Base-by-base conservation (phyloP, 177 flowering plant genomes). In the Telopea speciosissima region DNA sequence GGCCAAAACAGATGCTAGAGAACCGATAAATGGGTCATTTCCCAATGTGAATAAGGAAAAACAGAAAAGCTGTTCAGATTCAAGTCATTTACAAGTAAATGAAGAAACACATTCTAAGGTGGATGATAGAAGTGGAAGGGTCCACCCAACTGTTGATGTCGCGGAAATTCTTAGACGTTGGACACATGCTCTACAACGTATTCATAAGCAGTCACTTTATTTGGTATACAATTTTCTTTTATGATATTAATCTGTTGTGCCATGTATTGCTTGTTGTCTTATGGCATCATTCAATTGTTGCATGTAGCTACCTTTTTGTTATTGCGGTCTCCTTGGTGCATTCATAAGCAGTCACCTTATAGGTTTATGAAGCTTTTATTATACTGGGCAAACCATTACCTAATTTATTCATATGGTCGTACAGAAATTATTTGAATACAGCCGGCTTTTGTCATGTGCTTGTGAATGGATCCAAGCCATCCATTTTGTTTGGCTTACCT, bases 131-230 rank as follows among this genome's bases (percentile, higher is more conserved):
- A 84, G 83, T 83, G 94, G 91, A 74, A 87, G 89, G 78, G 89
- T 78, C 58, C 94, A 89, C 26, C 95, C 91, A 11, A 87, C 97
- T 58, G 99, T 96, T 81, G 99, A 96, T 80, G 85, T 96, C 65
- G 98, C 99, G 26, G 99, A 96, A 82, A 83, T 96, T 65, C 84
- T 96, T 25, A 85, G 99, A 82, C 90, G 98, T 69, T 96, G 99
- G 99, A 93, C 98, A 19, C 99, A 96, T 87, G 99, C 98, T 49
- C 81, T 96, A 73, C 97, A 96, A 69, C 97, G 99, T 62, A 89
- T 96, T 79, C 99, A 96, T 77, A 96, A 93, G 70, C 99, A 96
- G 75, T 91, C 98, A 17, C 90, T 91, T 72, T 88, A 83, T 67
- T 70, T 96, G 97, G 99, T 96, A 88, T 62, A 36, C 45, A 22